Evolutionary conservation across 2,329 filamentous ascomycete species (phyloP), one percentile per base, ranked within the genome.

Genomic region (Paramyrothecium sp.): DNA sequence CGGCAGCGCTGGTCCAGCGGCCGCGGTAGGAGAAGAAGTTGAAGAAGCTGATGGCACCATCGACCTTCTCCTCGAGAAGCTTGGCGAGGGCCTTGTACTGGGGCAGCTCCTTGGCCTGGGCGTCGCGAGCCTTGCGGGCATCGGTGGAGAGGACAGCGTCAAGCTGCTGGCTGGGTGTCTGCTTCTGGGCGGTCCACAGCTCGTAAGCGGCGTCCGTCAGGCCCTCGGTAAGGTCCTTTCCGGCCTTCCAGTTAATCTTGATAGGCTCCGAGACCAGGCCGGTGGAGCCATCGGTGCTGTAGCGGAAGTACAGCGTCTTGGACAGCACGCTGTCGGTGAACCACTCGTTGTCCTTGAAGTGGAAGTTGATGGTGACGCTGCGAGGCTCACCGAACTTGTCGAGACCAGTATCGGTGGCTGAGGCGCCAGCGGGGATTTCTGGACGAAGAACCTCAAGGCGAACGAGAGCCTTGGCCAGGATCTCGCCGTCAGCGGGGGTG

Each of bases 51-150:
- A 34, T 21, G 21, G 41, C 53, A 17, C 44, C 53, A 10, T 54
- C 21, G 20, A 47, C 21, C 34, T 46, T 23, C 7, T 67, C 61
- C 2, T 66, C 66, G 13, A 66, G 50, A 10, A 68, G 60, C 2
- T 54, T 65, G 22, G 26, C 44, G 38, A 67, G 51, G 34, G 63
- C 65, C 20, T 64, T 53, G 52, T 60, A 62, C 19, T 66, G 51
- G 51, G 51, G 51, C 49, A 53, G 10, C 30, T 38, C 26, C 51
- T 41, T 53, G 51, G 51, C 51, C 30, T 53, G 30, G 33, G 33
- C 30, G 19, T 53, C 51, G 51, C 51, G 51, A 22, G 30, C 30
- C 51, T 53, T 53, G 51, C 51, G 51, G 11, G 26, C 51, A 20
- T 53, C 51, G 26, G 33, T 19, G n/a, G 26, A 38, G 16, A 53